Percentiles rank a stretch among this genome's conserved stretches.
phyloP scores from a whole-genome alignment of 177 flowering plant genomes.

The Vitis hybrid region DNA sequence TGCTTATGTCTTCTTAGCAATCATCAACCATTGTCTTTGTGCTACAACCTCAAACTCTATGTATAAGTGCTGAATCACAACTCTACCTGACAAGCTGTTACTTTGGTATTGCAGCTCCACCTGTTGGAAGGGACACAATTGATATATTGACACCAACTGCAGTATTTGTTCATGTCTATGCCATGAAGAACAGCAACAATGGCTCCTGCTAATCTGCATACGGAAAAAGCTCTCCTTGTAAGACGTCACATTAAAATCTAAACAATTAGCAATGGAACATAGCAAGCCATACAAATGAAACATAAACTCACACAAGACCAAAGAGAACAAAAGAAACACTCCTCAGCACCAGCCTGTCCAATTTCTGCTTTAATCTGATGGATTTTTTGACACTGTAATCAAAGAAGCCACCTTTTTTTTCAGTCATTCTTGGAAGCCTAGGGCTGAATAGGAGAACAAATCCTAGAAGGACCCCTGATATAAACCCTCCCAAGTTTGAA shows the following conservation, averaged over 20 bases:
- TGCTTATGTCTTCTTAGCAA: too few relatives aligned
- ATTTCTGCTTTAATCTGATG: constrained; percentile 40
- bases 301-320: constrained; percentile 51
- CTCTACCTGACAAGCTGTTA: constrained; percentile 60
- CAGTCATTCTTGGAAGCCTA: constrained; percentile 29
- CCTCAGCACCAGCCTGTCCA: constrained; percentile 62
- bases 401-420: constrained; percentile 42
- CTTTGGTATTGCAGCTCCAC: constrained; percentile 70
- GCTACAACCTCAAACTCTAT: not conserved
- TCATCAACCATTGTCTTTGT: too few relatives aligned
- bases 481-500: constrained; percentile 68
- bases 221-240: constrained; percentile 7
- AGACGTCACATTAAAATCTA: not conserved
- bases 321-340: constrained; percentile 50
- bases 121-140: constrained; percentile 63
- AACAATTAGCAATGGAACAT: not conserved
- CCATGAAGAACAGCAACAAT: constrained; percentile 48
- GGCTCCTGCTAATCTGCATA: constrained; percentile 54
- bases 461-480: constrained; percentile 75
- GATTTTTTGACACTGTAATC: constrained; percentile 44
- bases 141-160: constrained; percentile 66
- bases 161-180: constrained; percentile 47
- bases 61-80: not conserved
- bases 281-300: not conserved
- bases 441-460: constrained; percentile 58